Evolutionary conservation across 192 early-diverging fungal species (phyloP), one percentile per base, ranked within the genome.

Genomic region (Coemansia javaensis): DNA sequence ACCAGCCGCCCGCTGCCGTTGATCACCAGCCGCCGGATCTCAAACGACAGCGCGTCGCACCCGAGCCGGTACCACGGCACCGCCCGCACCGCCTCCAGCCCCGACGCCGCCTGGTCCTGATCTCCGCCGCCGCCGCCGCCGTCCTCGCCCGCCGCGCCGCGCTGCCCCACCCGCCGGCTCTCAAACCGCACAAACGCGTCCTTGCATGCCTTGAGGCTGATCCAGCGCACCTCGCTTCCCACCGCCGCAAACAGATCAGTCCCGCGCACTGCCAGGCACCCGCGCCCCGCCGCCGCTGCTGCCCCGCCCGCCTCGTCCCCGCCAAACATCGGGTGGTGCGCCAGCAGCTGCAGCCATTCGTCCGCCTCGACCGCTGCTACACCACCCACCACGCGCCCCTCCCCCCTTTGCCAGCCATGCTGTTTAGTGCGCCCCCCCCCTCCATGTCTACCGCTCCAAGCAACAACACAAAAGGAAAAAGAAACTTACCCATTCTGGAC

Each of bases 191-290:
- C 68, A 50, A 75, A 83, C 10, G 78, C 61, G 42, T 81, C 77
- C 39, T 86, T 86, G 47, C 81, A 77, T 8, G 77, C 77, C 34
- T 69, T 79, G 4, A 86, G 63, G 34, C 66, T 82, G 32, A 83
- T 66, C 40, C 73, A 69, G n/a, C 85, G 74, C 35, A 86, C 66
- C 27, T 79, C 70, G 23, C 47, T 42, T 0, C 80, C 77, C 1
- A 85, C 67, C 1, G 83, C 81, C 7, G 83, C 63, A 62, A 81
- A 83, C 10, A 86, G 44, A 44, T 83, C 82, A 13, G 79, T 78
- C 7, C 71, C 82, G 40, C 77, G 76, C 10, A 81, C 39, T 0
- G 32, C 60, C 14, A 59, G 37, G 15, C 66, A 56, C 27, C 53
- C 48, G 18, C 60, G 71, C 13, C 39, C 49, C n/a, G 55, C 14